These are phyloP conservation scores for Aegilops bicornis DNA, from an alignment of 176 grass and related monocot species.

Conservation along the genomic window DNA sequence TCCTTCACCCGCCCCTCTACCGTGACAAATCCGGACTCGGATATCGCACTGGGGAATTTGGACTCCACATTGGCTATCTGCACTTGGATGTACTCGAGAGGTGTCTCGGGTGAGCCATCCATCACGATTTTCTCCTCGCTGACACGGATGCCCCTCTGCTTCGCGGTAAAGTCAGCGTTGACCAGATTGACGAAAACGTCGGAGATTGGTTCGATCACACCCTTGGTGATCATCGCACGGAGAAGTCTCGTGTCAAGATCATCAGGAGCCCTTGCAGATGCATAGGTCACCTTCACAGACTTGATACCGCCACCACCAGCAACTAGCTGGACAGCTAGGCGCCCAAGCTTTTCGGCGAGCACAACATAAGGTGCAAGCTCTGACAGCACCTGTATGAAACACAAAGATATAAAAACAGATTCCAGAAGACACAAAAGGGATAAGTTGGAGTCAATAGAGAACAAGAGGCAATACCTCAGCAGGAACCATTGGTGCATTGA, in stretches of 20 bases:
- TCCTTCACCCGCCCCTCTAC: conserved; percentile 76
- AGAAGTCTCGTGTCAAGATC: conserved; percentile 86
- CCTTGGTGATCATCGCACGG: conserved; percentile 96
- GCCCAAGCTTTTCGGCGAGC: conserved; percentile 84
- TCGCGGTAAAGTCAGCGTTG: conserved; percentile 82
- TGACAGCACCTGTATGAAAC: conserved; percentile 60
- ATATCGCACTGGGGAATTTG: conserved; percentile 71
- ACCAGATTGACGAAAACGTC: conserved; percentile 82
- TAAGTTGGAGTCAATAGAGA: background rate
- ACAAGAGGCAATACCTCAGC: conserved; percentile 52
- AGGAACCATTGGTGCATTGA: conserved; percentile 90
- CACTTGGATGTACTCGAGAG: conserved; percentile 73
- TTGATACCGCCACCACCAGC: conserved; percentile 83
- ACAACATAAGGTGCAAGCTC: conserved; percentile 84
- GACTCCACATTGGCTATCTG: conserved; percentile 76
- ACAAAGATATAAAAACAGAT: background rate
- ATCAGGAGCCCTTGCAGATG: conserved; percentile 66
- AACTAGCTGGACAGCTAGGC: conserved; percentile 79
- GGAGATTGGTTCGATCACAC: conserved; percentile 82
- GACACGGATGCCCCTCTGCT: conserved; percentile 76
- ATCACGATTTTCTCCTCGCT: conserved; percentile 70
- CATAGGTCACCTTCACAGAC: conserved; percentile 88
- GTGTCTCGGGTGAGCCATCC: conserved; percentile 69
- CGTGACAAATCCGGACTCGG: conserved; percentile 56
- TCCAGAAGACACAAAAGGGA: background rate